These are phyloP conservation scores for Vanrija humicola DNA, from an alignment of 1,284 basidiomycete genomes.

Conservation along the genomic window DNA sequence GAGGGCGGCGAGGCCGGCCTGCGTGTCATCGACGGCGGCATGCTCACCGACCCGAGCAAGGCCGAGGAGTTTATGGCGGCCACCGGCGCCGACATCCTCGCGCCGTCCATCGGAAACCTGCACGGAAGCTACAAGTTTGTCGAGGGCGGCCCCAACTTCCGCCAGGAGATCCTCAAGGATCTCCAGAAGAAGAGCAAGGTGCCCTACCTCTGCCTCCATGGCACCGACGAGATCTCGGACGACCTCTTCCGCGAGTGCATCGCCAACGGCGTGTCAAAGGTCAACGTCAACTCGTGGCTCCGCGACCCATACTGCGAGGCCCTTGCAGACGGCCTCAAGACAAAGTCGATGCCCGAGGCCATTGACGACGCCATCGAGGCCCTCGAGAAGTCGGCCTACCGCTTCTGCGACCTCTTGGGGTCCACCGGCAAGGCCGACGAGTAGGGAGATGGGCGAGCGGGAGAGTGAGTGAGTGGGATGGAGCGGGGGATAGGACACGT, in stretches of 20 bases:
- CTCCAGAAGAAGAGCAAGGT: conserved; percentile 26
- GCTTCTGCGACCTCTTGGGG: conserved; percentile 43
- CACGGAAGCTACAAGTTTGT: conserved; percentile 48
- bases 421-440: conserved; percentile 40
- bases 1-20: conserved; percentile 53
- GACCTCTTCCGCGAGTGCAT: conserved; percentile 43
- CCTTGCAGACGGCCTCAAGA: conserved; percentile 29
- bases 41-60: conserved; percentile 50
- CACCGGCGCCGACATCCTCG: conserved; percentile 51
- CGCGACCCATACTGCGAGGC: conserved; percentile 45
- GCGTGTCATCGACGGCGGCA: conserved; percentile 49
- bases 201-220: conserved; percentile 42
- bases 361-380: conserved; percentile 44
- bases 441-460: no score
- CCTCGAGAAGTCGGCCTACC: conserved; percentile 36
- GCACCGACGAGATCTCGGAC: conserved; percentile 48
- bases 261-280: conserved; percentile 44
- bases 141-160: conserved; percentile 39
- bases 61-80: conserved; percentile 45
- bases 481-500: no score
- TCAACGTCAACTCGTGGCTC: conserved; percentile 51
- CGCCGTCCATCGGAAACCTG: conserved; percentile 51
- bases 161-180: conserved; percentile 36
- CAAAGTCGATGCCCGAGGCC: conserved; percentile 45
- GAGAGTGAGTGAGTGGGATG: no score